Base-by-base conservation (phyloP, 371 early-diverging fungal species). In the Paraphysoderma sedebokerense region DNA sequence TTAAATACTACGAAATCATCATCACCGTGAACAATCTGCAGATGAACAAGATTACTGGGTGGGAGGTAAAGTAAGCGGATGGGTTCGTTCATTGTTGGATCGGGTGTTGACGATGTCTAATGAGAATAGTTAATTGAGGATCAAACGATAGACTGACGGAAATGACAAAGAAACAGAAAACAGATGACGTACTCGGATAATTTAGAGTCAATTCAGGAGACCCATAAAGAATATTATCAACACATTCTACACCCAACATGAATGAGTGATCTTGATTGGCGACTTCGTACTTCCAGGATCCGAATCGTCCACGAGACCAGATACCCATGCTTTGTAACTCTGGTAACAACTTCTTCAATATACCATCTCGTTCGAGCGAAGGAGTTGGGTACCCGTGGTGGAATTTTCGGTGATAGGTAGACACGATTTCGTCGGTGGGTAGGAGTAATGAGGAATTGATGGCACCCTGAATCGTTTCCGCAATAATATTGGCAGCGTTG, bases 191-290 rank as follows among this genome's bases (percentile, higher is more conserved):
- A n/a, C n/a, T 58, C 17, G 58, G 58, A 37, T 49, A 51, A 11
- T 46, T 27, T 13, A 58, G 44, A 35, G 58, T 54, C 55, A 58
- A 44, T 48, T 58, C 58, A 15, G 58, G 58, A 24, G 46, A 46
- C 11, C 55, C 55, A 32, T 33, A 58, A 35, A 55, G 26, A 29
- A 58, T 37, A 37, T 55, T 58, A 36, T 58, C 58, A n/a, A 41
- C 55, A 27, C 49, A 47, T 40, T 58, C 58, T 29, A 58, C 58
- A 11, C 58, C 58, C 13, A 54, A 20, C 58, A 58, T 58, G 59
- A 59, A 59, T 20, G 59, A 55, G 48, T 59, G 59, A 46, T 59
- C 59, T 36, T 59, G 59, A 48, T 59, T 59, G 42, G 46, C 59
- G 9, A 59, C 55, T 46, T 59, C 59, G 47, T 59, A 59, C 53